A percentile compares a stretch with the other conserved stretches of the same genome.
These are phyloP conservation scores for Hirsutella thompsonii DNA, from an alignment of 2,329 filamentous ascomycete genomes.

Conservation along the genomic window DNA sequence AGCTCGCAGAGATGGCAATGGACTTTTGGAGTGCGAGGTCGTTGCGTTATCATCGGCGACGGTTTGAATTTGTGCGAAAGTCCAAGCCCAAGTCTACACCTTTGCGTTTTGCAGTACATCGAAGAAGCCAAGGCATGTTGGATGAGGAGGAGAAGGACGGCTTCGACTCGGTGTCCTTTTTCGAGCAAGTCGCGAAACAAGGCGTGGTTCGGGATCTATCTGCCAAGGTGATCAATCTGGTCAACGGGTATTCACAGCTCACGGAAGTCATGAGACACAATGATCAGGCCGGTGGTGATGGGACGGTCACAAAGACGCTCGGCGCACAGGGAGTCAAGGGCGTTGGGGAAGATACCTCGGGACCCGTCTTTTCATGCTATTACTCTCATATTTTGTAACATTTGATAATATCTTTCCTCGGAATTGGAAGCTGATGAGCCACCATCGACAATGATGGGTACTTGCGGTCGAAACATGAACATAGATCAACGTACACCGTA, in stretches of 20 bases:
- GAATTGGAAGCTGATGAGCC: too few relatives aligned
- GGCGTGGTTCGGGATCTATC: slow-evolving; percentile 1
- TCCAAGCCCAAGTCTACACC: slow-evolving; percentile 21
- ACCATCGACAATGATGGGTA: too few relatives aligned
- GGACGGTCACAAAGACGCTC: not conserved
- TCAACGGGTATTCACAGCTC: not conserved
- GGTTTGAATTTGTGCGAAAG: slow-evolving; percentile 26
- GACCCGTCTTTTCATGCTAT: not conserved
- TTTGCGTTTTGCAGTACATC: slow-evolving; percentile 24
- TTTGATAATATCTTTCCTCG: too few relatives aligned
- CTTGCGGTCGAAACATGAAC: too few relatives aligned
- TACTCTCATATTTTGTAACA: not conserved
- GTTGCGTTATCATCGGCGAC: slow-evolving; percentile 22
- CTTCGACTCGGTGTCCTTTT: slow-evolving; percentile 16
- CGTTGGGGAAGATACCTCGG: not conserved
- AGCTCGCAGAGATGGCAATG: slow-evolving; percentile 26
- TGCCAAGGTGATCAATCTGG: not conserved
- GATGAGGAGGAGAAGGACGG: slow-evolving; percentile 23
- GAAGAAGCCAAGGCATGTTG: slow-evolving; percentile 11
- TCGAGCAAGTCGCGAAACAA: slow-evolving; percentile 3
- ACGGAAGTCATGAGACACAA: not conserved
- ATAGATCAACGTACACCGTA: not conserved
- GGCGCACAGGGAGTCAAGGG: not conserved
- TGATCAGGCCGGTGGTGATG: not conserved
- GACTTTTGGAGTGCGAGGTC: slow-evolving; percentile 27